Base-by-base conservation (phyloP, 2,329 filamentous ascomycete species). In the Pseudocercospora macadamiae region DNA sequence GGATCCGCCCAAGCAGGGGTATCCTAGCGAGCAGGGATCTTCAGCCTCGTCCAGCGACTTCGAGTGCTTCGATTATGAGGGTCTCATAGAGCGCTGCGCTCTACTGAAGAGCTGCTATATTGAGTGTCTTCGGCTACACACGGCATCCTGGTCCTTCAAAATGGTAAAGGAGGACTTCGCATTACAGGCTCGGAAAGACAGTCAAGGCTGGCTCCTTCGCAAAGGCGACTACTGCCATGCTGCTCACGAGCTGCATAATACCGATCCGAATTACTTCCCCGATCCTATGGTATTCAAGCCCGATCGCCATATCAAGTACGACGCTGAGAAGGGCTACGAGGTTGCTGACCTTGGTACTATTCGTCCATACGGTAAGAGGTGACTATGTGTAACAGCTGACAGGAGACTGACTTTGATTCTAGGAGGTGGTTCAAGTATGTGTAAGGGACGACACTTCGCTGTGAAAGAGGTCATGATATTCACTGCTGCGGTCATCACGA, bases 381-480 rank as follows among this genome's bases (percentile, higher is more conserved):
- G 52, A 21, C 26, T 7, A 48, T 16, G 3, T 36, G 25, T 5
- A 14, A 25, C 16, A 56, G 49, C 36, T 16, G 7, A 19, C 37
- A 7, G 42, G 14, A 45, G 19, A 10, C 42, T 45, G 19, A 45
- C 9, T 16, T 9, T 1, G 4, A 36, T 6, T 21, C 4, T 57
- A 73, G 79, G 79, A 14, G 78, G 76, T 9, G 82, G 80, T 9
- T 54, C 57, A 23, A 71, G 64, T 53, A 79, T 80, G 63, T 82
- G 80, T 59, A 82, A 82, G 66, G 80, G 80, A 4, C 74, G 79
- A 10, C 70, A 72, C 2, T 80, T 83, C 58, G 81, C 79, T 3
- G 78, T 83, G 65, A 74, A 77, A 48, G 76, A 81, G 65, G 76
- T 79, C 19, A 64, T 86, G 37, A 71, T 78, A n/a, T 79, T 83